Percentiles rank a stretch among this genome's conserved stretches.
phyloP scores from a whole-genome alignment of 495 filamentous ascomycete species.

The Geopyxis carbonaria region DNA sequence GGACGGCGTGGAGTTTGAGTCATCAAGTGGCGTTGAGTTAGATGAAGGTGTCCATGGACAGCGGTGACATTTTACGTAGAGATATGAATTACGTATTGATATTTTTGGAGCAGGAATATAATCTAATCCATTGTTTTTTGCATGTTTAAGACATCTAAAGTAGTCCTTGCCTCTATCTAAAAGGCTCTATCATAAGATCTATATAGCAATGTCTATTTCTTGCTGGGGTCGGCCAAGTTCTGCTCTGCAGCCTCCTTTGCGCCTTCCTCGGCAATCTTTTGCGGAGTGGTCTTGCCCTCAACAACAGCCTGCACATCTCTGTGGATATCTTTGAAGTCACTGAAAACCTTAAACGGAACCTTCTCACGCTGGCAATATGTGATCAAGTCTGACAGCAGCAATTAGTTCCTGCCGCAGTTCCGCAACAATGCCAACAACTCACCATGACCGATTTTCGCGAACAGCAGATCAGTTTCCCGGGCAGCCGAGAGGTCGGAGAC shows the following conservation, averaged over 20 bases:
- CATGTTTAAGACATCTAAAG: too few species aligned
- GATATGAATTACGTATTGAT: background rate
- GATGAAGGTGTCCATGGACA: background rate
- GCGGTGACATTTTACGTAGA: background rate
- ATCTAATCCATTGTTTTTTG: too few species aligned
- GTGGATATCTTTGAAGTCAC: slow-evolving; percentile 35
- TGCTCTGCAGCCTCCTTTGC: background rate
- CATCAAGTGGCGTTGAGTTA: background rate
- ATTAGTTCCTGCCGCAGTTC: slow-evolving; percentile 1
- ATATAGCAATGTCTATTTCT: too few species aligned
- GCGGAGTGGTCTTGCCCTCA: slow-evolving; percentile 5
- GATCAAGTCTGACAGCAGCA: slow-evolving; percentile 38
- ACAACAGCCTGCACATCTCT: slow-evolving; percentile 6
- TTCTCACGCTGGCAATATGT: slow-evolving; percentile 45
- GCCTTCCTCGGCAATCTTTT: slow-evolving; percentile 5
- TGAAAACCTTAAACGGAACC: slow-evolving; percentile 49
- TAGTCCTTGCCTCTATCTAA: too few species aligned
- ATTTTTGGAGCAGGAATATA: slow-evolving; percentile 10
- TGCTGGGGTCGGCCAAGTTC: background rate
- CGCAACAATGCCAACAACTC: slow-evolving; percentile 18
- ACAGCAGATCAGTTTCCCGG: slow-evolving; percentile 71
- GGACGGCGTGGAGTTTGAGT: background rate
- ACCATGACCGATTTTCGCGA: slow-evolving; percentile 83
- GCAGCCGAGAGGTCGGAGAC: slow-evolving; percentile 80
- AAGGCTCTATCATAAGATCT: too few species aligned